Evolutionary conservation across 306 rosid species (phyloP).

Genomic region (Chamaecrista fasciculata): DNA sequence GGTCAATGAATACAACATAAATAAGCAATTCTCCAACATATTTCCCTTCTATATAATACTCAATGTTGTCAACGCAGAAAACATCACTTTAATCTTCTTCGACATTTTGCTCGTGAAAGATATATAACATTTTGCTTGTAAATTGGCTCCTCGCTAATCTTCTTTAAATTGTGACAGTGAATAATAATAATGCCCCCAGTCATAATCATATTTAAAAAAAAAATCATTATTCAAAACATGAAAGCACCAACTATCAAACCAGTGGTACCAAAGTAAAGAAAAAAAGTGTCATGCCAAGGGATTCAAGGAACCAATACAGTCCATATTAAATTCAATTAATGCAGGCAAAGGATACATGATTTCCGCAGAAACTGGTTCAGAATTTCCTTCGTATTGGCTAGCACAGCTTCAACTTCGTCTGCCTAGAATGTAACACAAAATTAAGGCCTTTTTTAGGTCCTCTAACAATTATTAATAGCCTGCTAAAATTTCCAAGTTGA

Average conservation of each 20-base stretch:
- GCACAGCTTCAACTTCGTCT: conserved; percentile 86
- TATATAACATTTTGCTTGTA: conserved; percentile 8
- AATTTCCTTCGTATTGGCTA: conserved; percentile 72
- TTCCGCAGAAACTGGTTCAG: conserved; percentile 78
- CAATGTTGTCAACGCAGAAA: conserved; percentile 2
- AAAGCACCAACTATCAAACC: conserved; percentile 8
- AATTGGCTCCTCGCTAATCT: conserved; percentile 6
- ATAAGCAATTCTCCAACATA: conserved; percentile 12
- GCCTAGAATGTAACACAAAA: conserved; percentile 43
- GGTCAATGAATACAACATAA: conserved; percentile 51
- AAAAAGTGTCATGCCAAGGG: conserved; percentile 1
- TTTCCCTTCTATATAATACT: conserved; percentile 5
- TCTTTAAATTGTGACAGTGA: background rate
- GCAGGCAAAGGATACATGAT: conserved; percentile 62
- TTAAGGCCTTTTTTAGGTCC: conserved; percentile 18
- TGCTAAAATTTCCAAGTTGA: background rate
- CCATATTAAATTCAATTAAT: conserved; percentile 15
- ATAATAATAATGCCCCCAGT: background rate
- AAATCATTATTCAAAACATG: background rate
- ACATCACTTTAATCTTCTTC: background rate
- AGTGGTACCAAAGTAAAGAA: conserved; percentile 15
- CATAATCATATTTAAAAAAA: background rate
- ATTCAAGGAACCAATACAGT: conserved; percentile 21
- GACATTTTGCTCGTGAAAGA: background rate
- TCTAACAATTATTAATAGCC: conserved; percentile 17